Conservation (phyloP, 495 filamentous ascomycete species). For the Astrothelium subdiscretum region DNA sequence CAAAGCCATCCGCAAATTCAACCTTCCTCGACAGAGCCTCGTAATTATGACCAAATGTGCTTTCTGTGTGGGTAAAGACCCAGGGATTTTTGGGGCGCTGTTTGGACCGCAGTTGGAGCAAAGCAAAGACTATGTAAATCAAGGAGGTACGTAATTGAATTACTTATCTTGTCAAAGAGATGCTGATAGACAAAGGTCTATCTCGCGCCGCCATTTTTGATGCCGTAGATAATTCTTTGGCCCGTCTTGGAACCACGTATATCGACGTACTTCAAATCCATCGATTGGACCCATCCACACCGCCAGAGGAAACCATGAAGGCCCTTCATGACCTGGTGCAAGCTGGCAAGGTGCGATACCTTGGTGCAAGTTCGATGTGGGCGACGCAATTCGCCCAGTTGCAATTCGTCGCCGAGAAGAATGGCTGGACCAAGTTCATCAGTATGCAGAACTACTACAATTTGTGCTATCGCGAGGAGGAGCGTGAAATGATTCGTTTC, state of each 20-base stretch:
- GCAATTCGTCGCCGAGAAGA: conserved; percentile 43
- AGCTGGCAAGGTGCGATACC: conserved; percentile 54
- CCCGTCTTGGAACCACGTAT: conserved; percentile 20
- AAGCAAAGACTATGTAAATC: conserved; percentile 37
- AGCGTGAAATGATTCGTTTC: conserved; percentile 55
- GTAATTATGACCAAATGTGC: conserved; percentile 37
- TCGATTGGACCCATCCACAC: conserved; percentile 16
- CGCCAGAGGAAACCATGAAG: conserved; percentile 26
- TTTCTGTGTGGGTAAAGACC: conserved; percentile 28
- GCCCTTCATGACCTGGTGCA: conserved; percentile 54
- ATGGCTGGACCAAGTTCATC: conserved; percentile 65
- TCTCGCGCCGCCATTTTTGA: conserved; percentile 25
- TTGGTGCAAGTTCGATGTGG: conserved; percentile 59
- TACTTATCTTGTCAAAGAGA: not conserved
- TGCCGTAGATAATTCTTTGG: conserved; percentile 17
- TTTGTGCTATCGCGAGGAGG: conserved; percentile 63
- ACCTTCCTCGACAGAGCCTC: conserved; percentile 34
- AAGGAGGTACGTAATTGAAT: conserved; percentile 15
- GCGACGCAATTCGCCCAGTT: conserved; percentile 52
- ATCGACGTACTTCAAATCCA: conserved; percentile 29
- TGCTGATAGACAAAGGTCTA: conserved; percentile 7
- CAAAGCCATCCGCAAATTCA: conserved; percentile 36
- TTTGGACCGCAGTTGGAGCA: conserved; percentile 19
- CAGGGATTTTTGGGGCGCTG: conserved; percentile 15
- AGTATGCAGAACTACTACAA: conserved; percentile 70